phyloP scores from a whole-genome alignment of 768 basidiomycete species.

The Myochromella boudieri region DNA sequence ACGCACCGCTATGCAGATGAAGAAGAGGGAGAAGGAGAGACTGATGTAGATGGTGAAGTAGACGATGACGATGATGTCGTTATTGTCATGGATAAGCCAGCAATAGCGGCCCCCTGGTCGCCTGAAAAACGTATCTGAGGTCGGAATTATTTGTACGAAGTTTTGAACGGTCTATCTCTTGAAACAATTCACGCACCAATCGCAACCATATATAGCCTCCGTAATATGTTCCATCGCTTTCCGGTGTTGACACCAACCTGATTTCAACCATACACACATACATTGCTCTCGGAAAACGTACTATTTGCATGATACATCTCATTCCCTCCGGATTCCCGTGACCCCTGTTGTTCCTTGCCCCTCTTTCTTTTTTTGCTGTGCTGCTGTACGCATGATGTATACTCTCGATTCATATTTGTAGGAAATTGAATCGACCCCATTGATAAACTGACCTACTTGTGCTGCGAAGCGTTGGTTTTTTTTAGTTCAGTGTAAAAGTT shows the following conservation, averaged over 20 bases:
- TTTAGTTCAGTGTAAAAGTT: too few species aligned
- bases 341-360: not conserved
- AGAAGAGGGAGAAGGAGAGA: constrained; percentile 33
- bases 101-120: constrained; percentile 37
- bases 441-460: too few species aligned
- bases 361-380: not conserved
- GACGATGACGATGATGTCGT: constrained; percentile 78
- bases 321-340: not conserved
- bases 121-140: constrained; percentile 25
- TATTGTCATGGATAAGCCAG: constrained; percentile 55
- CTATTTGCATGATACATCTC: constrained; percentile 8
- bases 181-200: constrained; percentile 7
- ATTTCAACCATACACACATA: not conserved
- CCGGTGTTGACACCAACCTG: too few species aligned
- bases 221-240: too few species aligned
- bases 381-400: too few species aligned
- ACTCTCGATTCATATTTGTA: too few species aligned
- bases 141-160: constrained; percentile 8
- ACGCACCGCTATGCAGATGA: constrained; percentile 6
- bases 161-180: constrained; percentile 8
- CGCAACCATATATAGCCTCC: too few species aligned
- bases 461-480: too few species aligned
- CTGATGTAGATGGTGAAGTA: constrained; percentile 53
- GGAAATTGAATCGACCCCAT: too few species aligned
- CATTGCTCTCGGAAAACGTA: constrained; percentile 6